Conservation (phyloP, 257 asterid genomes). For the Jaltomata sinuosa region DNA sequence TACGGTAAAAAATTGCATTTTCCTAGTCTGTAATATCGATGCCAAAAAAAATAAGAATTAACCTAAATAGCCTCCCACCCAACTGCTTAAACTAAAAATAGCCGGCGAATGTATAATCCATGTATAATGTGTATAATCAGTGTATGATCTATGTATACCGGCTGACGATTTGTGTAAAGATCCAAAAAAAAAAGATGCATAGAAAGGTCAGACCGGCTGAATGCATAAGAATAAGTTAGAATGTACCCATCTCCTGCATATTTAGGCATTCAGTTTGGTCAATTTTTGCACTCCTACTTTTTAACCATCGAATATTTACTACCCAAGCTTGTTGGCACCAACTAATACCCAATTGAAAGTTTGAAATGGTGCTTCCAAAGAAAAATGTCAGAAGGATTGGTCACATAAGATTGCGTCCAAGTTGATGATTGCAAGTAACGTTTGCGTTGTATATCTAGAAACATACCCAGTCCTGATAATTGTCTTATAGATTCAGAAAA, state of each 20-base stretch:
- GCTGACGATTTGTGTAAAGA: too few relatives aligned
- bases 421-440: not conserved
- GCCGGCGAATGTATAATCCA: too few relatives aligned
- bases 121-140: too few relatives aligned
- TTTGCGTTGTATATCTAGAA: not conserved
- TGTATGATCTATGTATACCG: too few relatives aligned
- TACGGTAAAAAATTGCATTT: not conserved
- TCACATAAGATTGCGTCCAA: not conserved
- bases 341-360: not conserved
- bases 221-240: not conserved
- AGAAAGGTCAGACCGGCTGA: not conserved
- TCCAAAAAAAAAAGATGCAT: not conserved
- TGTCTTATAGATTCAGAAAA: not conserved
- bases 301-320: not conserved
- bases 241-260: not conserved
- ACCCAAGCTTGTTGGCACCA: not conserved
- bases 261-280: not conserved
- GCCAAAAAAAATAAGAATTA: too few relatives aligned
- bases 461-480: not conserved
- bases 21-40: too few relatives aligned
- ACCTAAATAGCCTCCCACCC: too few relatives aligned
- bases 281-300: not conserved
- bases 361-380: not conserved
- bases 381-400: not conserved
- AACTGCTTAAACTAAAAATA: too few relatives aligned